phyloP scores from a whole-genome alignment of 2,329 filamentous ascomycete genomes.

The Nectriaceae sp. region DNA sequence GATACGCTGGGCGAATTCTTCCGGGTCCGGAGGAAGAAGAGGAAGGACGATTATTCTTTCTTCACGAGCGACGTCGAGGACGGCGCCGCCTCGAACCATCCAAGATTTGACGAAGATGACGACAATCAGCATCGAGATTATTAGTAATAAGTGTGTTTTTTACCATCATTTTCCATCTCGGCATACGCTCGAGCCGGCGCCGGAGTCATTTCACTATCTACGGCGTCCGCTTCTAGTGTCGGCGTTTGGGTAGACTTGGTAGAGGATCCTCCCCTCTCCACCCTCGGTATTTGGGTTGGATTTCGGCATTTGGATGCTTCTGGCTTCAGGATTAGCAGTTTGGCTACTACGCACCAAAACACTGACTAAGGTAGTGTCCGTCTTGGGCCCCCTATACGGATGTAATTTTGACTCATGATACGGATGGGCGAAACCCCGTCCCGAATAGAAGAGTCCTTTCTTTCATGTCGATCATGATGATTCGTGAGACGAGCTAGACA shows the following conservation, averaged over 20 bases:
- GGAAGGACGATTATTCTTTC: conserved; percentile 23
- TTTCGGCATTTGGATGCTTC: not conserved
- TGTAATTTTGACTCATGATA: conserved; percentile 11
- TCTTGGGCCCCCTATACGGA: not conserved
- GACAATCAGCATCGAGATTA: not conserved
- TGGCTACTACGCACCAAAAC: not conserved
- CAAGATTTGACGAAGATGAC: conserved; percentile 4
- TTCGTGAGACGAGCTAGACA: not conserved
- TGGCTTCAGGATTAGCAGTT: not conserved
- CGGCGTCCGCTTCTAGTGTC: conserved; percentile 24
- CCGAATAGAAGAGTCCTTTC: conserved; percentile 19
- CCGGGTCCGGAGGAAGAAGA: conserved; percentile 35
- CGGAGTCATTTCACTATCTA: conserved; percentile 22
- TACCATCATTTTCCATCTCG: conserved; percentile 13
- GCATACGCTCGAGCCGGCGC: conserved; percentile 20
- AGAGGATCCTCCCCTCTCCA: not conserved
- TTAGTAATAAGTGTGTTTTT: conserved; percentile 15
- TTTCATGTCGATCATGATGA: conserved; percentile 23
- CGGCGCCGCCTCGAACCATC: conserved; percentile 9
- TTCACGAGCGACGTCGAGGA: conserved; percentile 23
- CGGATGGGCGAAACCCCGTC: conserved; percentile 6
- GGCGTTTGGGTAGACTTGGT: conserved; percentile 28
- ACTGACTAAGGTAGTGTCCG: not conserved
- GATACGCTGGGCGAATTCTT: conserved; percentile 45
- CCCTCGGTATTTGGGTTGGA: not conserved